Conservation (phyloP, 2,329 filamentous ascomycete species). For the Pleurostoma richardsiae region DNA sequence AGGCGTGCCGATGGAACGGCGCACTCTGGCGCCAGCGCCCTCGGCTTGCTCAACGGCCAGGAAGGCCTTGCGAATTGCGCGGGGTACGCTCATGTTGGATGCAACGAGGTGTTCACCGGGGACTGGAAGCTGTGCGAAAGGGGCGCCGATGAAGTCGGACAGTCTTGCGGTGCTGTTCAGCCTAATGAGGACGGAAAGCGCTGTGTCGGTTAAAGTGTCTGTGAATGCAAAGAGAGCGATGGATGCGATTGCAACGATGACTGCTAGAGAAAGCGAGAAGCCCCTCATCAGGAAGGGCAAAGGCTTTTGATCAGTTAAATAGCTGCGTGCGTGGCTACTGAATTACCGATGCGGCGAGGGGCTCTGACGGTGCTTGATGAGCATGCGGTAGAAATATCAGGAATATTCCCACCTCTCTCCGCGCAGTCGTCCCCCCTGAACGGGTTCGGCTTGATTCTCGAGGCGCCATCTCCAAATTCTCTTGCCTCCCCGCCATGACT, state of each 20-base stretch:
- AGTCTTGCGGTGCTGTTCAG: conserved; percentile 9
- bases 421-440: not conserved
- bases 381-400: conserved; percentile 10
- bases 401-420: conserved; percentile 6
- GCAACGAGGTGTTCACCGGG: conserved; percentile 19
- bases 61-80: conserved; percentile 78
- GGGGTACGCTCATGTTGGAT: conserved; percentile 59
- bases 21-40: conserved; percentile 80
- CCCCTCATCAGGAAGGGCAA: conserved; percentile 26
- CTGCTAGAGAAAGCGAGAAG: conserved; percentile 28
- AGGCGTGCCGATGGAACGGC: conserved; percentile 81
- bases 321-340: conserved; percentile 6
- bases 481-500: conserved; percentile 3
- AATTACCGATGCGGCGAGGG: not conserved
- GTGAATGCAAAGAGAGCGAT: conserved; percentile 24
- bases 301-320: not conserved
- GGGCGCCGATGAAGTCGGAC: conserved; percentile 4
- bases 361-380: not conserved
- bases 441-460: too few species aligned
- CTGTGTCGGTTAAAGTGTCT: conserved; percentile 20
- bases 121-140: conserved; percentile 7
- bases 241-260: conserved; percentile 31
- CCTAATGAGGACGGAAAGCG: conserved; percentile 13
- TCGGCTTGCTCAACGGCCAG: conserved; percentile 82
- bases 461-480: not conserved